Conservation (phyloP, 2,329 filamentous ascomycete species). For the Dactylellina parvicollis region DNA sequence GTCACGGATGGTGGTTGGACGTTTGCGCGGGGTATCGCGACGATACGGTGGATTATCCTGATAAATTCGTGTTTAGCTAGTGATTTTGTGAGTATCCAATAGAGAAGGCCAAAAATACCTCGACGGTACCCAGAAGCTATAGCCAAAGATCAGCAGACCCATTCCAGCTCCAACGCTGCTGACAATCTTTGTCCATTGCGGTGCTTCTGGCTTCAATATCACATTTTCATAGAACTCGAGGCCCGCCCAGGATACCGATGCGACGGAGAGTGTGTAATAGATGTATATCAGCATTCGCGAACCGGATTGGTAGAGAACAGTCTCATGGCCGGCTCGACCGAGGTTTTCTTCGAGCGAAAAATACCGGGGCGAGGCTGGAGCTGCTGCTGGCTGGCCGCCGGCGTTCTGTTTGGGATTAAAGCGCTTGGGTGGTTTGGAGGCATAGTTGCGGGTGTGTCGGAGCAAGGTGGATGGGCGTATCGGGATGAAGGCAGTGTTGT, state of each 20-base stretch:
- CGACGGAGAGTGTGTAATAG: constrained; percentile 40
- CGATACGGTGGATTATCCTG: constrained; percentile 42
- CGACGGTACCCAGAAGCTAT: constrained; percentile 48
- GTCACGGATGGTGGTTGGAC: constrained; percentile 15
- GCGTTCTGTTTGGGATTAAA: constrained; percentile 4
- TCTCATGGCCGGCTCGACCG: constrained; percentile 43
- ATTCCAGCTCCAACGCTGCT: constrained; percentile 32
- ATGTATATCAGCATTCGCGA: constrained; percentile 34
- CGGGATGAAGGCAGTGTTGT: constrained; percentile 5
- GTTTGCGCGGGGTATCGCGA: constrained; percentile 16
- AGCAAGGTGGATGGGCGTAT: constrained; percentile 22
- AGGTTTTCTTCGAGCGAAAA: constrained; percentile 49
- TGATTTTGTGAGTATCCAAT: neutral
- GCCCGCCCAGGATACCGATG: constrained; percentile 26
- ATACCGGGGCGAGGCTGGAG: constrained; percentile 12
- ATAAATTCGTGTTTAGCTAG: neutral
- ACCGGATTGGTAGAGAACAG: constrained; percentile 49
- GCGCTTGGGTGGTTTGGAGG: constrained; percentile 37
- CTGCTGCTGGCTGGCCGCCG: neutral
- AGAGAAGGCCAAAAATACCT: constrained; percentile 8
- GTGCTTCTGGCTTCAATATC: constrained; percentile 26
- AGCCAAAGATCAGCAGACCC: constrained; percentile 41
- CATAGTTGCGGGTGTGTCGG: constrained; percentile 35
- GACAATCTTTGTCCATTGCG: constrained; percentile 34
- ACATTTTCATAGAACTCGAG: constrained; percentile 46